Base-by-base conservation (phyloP, 1,139 yeast species). In the Hemisphaericaspora xylanilytica region DNA sequence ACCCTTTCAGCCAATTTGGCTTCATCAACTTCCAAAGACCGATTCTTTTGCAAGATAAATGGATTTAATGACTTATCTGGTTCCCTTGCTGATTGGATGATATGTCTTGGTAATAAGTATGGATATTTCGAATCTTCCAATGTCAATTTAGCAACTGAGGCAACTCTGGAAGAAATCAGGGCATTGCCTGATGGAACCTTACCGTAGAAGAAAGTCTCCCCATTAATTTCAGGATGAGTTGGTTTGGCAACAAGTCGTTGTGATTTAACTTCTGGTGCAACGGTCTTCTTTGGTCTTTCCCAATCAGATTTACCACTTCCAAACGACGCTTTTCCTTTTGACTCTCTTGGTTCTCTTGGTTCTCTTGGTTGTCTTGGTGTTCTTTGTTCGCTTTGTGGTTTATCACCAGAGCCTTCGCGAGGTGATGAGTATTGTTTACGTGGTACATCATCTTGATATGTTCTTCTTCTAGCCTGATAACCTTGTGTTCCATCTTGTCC, bases 81-180 rank as follows among this genome's bases (percentile, higher is more conserved):
- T 14, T 46, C 38, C 15, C 58, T 58, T 16, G 63, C 61, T 32
- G 45, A 41, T 21, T 63, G 65, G 32, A 71, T 58, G 25, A 71
- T 52, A 9, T 56, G 42, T 45, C 52, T 59, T n/a, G 77, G 75
- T 43, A 70, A 56, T 45, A 56, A 51, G 55, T 58, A 71, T 10
- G 77, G 77, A 50, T 70, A 71, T 36, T 68, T 67, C 21, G 75
- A 69, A 37, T 59, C 57, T 38, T 65, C 47, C 46, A 71, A 62
- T 22, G 62, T 55, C 35, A 65, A 63, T 49, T 71, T 71, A 39
- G 73, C 56, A 35, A 71, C 63, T 32, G 72, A 62, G 1, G 75
- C 71, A 4, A 70, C 61, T 49, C 75, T 59, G n/a, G 71, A 56
- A 20, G 61, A 51, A 13, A 63, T 51, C 34, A 61, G 50, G 5